Evolutionary conservation across 1,284 basidiomycete species (phyloP), one percentile per base, ranked within the genome.

Genomic region (Microbotryum lychnidis-dioicae): DNA sequence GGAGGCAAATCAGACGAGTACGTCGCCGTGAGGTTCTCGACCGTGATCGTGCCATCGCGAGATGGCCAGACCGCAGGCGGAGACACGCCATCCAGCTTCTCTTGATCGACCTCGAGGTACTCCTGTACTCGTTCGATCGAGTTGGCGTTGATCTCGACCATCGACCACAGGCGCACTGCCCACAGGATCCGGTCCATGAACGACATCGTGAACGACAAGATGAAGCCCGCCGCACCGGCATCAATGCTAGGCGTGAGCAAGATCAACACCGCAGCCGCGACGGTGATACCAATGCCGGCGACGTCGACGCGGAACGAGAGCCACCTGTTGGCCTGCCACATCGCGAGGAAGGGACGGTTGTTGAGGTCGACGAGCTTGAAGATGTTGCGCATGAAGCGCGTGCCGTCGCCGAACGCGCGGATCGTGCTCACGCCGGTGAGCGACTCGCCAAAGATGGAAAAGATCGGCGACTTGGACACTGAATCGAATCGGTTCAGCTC

Each of bases 41-140:
- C 79, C 25, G 75, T 70, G 29, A 81, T 75, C 1, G 72, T 68
- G 9, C 78, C 76, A 21, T 76, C 73, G 8, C 71, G 67, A 1
- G 74, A 70, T 0, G 80, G 80, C 80, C 80, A 81, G 57, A 75
- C 71, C 0, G 77, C 76, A 0, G 80, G 80, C 14, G 80, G 80
- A 45, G 77, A 75, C n/a, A 74, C 65, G 3, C 77, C 75, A 31
- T 73, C 74, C 9, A 72, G 61, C 6, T 77, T 75, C 61, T 81
- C 80, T 62, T 81, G 79, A 4, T 78, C 77, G 7, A 79, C 72
- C 1, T 74, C 70, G 21, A 77, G 73, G 64, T 77, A 81, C 62
- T 81, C 80, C 27, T 73, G 71, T 2, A 81, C 75, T 9, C 80
- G 74, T 69, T 81, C 80, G 14, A 80, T 76, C 18, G 66, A 74